Evolutionary conservation across 2,329 filamentous ascomycete genomes (phyloP), one percentile per base, ranked within the genome.

Genomic region (Colletotrichum godetiae): DNA sequence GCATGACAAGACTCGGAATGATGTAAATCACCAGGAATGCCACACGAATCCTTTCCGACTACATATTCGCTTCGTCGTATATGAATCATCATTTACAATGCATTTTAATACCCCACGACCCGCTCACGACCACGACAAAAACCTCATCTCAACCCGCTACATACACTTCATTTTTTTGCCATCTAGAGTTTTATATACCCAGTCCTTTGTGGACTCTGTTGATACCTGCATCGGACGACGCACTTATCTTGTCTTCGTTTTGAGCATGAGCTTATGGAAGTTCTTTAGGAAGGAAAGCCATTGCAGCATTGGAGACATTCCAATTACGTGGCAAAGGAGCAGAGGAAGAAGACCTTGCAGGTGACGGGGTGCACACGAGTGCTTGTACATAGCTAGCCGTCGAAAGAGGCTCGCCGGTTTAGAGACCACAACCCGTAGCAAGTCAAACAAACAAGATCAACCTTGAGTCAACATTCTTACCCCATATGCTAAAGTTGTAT

Each of bases 1-100:
- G 89, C 76, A 90, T 88, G 85, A 91, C 89, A 73, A 85, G 89
- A 74, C 79, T 91, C 65, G 89, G 89, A 72, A 90, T 89, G 86
- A 89, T 90, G 84, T 86, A 79, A 83, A 42, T 59, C 55, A 31
- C 56, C 15, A 33, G 42, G 37, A 5, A 49, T 37, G 42, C 37
- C 27, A 49, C 4, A 8, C 19, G 12, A 3, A 27, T 29, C 49
- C 61, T 37, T 15, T 27, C 27, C 6, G 35, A 37, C 19, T 35
- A 37, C 61, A 58, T 35, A 35, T 74, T 62, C 68, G 58, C 37
- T 72, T 74, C 56, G 33, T 22, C 66, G 59, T 55, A 69, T 55
- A 52, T 60, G 70, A 55, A 70, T 60, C 55, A 35, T 53, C n/a
- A 61, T n/a, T 15, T 55, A 57, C 46, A 64, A 29, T 64, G 59